phyloP scores from a whole-genome alignment of 495 filamentous ascomycete species.

The Penicillium turbatum region DNA sequence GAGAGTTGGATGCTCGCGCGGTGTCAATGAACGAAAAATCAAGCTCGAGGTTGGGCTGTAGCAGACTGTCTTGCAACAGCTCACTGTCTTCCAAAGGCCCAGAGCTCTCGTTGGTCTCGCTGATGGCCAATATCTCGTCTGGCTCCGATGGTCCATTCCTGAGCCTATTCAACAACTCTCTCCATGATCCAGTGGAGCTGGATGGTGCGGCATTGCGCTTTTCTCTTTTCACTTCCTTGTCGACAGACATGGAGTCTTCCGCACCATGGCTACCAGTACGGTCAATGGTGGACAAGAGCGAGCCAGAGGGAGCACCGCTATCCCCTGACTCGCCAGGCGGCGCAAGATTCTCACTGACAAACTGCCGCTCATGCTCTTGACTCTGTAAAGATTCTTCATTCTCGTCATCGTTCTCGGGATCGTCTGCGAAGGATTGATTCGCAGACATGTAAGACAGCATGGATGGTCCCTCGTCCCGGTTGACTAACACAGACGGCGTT shows the following conservation, averaged over 20 bases:
- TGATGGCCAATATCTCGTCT: background rate
- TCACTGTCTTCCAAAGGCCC: background rate
- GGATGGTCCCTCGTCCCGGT: constrained; percentile 16
- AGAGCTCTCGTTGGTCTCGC: background rate
- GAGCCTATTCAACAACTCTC: constrained; percentile 2
- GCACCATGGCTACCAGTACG: background rate
- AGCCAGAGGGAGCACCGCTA: constrained; percentile 11
- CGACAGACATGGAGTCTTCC: background rate
- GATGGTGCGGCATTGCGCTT: background rate
- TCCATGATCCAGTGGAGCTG: constrained; percentile 1
- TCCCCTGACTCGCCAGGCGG: background rate
- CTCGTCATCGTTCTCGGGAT: background rate
- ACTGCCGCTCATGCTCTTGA: constrained; percentile 17
- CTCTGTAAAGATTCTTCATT: background rate
- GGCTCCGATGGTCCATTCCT: constrained; percentile 18
- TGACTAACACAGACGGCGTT: constrained; percentile 10
- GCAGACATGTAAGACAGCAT: constrained; percentile 19
- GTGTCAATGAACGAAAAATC: background rate
- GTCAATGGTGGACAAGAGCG: constrained; percentile 14
- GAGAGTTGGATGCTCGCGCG: constrained; percentile 4
- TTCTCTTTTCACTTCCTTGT: background rate
- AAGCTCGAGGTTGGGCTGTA: constrained; percentile 1
- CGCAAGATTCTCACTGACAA: constrained; percentile 13
- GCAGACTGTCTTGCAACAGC: constrained; percentile 1
- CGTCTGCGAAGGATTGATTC: constrained; percentile 16